phyloP scores from a whole-genome alignment of 129 eudicot species.

The Helichrysum umbraculigerum region DNA sequence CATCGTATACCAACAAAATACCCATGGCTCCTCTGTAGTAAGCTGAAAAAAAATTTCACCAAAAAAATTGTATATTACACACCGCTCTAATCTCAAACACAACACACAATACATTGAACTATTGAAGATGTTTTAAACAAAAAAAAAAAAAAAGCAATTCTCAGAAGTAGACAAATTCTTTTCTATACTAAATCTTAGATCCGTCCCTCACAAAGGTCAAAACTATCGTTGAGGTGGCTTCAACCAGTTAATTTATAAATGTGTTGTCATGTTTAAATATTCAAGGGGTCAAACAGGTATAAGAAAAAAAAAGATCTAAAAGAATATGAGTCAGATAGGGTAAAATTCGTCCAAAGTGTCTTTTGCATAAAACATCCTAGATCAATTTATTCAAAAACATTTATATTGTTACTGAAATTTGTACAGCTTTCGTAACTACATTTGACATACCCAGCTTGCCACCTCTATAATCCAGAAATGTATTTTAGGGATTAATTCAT shows the following conservation, averaged over 20 bases:
- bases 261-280: not conserved
- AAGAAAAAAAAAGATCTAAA: not conserved
- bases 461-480: not conserved
- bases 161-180: conserved; percentile 5
- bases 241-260: not conserved
- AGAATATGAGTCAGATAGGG: not conserved
- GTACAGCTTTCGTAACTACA: not conserved
- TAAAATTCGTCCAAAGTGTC: not conserved
- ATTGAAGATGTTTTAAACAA: not conserved
- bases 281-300: not conserved
- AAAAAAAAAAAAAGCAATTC: not conserved
- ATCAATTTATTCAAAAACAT: not conserved
- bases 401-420: not conserved
- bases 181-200: not conserved
- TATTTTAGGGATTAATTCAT: not conserved
- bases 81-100: conserved; percentile 1
- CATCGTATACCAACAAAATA: conserved; percentile 82
- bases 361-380: not conserved
- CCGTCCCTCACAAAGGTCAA: conserved; percentile 2
- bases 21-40: conserved; percentile 96
- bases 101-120: not conserved
- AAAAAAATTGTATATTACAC: conserved; percentile 14
- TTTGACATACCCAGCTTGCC: not conserved
- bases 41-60: conserved; percentile 38
- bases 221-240: not conserved